A percentile compares a stretch with the other conserved stretches of the same genome.
Evolutionary conservation across 139 green algal genomes (phyloP).

Genomic region (Coccomyxa sp.): DNA sequence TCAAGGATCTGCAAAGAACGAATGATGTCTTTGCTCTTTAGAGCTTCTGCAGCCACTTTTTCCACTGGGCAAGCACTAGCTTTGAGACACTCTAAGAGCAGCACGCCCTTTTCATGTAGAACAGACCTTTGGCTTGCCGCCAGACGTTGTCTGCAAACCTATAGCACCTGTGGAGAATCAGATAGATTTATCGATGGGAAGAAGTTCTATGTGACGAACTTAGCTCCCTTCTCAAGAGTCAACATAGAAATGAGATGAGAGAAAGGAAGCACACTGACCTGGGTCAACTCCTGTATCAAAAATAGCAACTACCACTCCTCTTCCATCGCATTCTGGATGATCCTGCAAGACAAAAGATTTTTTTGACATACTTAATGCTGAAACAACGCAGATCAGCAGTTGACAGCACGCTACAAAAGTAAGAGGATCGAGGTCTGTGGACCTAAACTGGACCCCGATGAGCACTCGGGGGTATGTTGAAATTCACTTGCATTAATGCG

Average conservation of each 20-base stretch:
- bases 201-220: neutral
- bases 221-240: neutral
- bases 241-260: neutral
- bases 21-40: neutral
- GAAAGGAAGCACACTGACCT: conserved; percentile 11
- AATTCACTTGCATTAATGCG: too few relatives aligned
- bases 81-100: neutral
- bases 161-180: conserved; percentile 28
- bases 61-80: neutral
- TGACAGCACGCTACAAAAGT: too few relatives aligned
- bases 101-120: neutral
- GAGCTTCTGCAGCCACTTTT: neutral
- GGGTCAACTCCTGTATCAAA: conserved; percentile 84
- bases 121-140: conserved; percentile 45
- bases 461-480: too few relatives aligned
- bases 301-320: conserved; percentile 77
- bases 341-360: conserved; percentile 26
- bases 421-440: too few relatives aligned
- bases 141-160: conserved; percentile 71
- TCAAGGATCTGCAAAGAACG: conserved; percentile 34
- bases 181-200: neutral
- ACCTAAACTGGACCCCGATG: too few relatives aligned
- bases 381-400: too few relatives aligned
- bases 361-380: too few relatives aligned
- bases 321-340: conserved; percentile 73